Conservation (phyloP, 805 yeast genomes). For the Ogataea zsoltii region DNA sequence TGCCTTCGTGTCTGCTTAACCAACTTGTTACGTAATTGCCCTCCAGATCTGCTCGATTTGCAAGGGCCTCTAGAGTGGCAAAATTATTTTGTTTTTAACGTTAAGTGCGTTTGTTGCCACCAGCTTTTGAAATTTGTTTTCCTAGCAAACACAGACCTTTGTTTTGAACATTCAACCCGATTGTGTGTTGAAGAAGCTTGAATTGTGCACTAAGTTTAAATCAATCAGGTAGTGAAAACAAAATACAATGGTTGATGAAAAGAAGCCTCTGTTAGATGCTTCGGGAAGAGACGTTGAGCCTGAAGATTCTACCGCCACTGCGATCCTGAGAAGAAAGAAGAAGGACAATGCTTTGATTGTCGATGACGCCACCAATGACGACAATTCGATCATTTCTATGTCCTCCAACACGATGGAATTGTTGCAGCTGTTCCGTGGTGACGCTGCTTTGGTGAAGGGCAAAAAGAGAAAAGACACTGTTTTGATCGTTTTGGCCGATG, state of each 20-base stretch:
- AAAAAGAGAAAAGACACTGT: conserved; percentile 98
- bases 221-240: conserved; percentile 8
- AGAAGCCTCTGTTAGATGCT: conserved; percentile 39
- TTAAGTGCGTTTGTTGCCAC: conserved; percentile 6
- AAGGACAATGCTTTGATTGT: conserved; percentile 91
- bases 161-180: background rate
- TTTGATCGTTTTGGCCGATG: conserved; percentile 91
- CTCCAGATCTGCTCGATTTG: conserved; percentile 5
- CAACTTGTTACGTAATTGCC: background rate
- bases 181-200: background rate
- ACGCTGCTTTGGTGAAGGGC: conserved; percentile 95
- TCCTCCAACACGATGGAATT: conserved; percentile 94
- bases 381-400: conserved; percentile 94
- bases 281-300: conserved; percentile 36
- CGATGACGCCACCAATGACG: conserved; percentile 97
- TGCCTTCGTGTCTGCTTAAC: background rate
- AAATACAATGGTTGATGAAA: conserved; percentile 31
- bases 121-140: background rate
- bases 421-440: conserved; percentile 94
- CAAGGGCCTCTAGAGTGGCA: conserved; percentile 8
- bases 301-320: conserved; percentile 78
- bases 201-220: conserved; percentile 1
- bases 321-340: conserved; percentile 95
- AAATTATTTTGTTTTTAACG: conserved; percentile 5
- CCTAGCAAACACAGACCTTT: background rate